Evolutionary conservation across 495 filamentous ascomycete species (phyloP).

Genomic region (Choiromyces venosus): DNA sequence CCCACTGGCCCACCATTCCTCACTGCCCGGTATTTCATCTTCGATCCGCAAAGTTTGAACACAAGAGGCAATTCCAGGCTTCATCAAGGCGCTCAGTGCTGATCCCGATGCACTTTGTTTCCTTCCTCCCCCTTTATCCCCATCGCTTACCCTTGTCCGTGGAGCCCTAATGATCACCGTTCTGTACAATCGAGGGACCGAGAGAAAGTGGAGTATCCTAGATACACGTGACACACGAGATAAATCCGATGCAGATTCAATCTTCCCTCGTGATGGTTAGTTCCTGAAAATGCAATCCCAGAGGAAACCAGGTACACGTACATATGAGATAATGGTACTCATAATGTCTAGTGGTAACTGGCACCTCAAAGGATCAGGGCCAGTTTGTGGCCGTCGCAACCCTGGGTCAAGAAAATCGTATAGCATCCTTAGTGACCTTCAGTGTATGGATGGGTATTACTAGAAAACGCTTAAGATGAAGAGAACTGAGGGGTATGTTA

Average conservation of each 20-base stretch:
- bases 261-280: constrained; percentile 5
- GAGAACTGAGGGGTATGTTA: neutral
- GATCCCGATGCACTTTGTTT: constrained; percentile 6
- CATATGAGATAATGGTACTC: constrained; percentile 29
- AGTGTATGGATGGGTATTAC: neutral
- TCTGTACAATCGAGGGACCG: constrained; percentile 28
- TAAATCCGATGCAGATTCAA: constrained; percentile 34
- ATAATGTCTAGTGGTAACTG: constrained; percentile 32
- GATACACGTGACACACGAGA: constrained; percentile 23
- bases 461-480: neutral
- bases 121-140: constrained; percentile 6
- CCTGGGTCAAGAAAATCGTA: neutral
- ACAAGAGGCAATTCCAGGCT: constrained; percentile 31
- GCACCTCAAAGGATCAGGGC: constrained; percentile 24
- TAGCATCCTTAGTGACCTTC: neutral
- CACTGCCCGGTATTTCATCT: neutral
- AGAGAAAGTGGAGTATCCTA: constrained; percentile 34
- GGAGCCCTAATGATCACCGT: constrained; percentile 25
- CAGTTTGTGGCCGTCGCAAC: neutral
- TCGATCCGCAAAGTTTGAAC: constrained; percentile 22
- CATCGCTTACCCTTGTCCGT: neutral
- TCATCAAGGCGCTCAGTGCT: constrained; percentile 26
- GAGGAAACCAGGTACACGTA: neutral
- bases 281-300: neutral
- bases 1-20: constrained; percentile 28